Percentiles rank a stretch among this genome's conserved stretches.
phyloP scores from a whole-genome alignment of 2,329 filamentous ascomycete species.

The Fusarium buxicola region DNA sequence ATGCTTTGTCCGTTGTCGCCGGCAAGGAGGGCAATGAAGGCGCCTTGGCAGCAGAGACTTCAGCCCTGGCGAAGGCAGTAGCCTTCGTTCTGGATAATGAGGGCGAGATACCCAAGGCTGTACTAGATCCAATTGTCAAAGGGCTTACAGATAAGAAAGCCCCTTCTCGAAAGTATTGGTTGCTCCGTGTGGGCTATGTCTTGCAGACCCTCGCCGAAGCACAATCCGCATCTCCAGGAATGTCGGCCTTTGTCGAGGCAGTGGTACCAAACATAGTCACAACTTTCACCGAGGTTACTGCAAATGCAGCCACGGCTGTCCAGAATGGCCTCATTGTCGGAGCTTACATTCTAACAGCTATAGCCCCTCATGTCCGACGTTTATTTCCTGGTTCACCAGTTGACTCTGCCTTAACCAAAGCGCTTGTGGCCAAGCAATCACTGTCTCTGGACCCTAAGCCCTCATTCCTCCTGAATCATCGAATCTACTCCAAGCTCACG shows the following conservation, averaged over 20 bases:
- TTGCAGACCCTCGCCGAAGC: conserved; percentile 67
- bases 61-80: conserved; percentile 75
- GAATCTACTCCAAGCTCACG: conserved; percentile 84
- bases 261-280: conserved; percentile 69
- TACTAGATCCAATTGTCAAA: conserved; percentile 79
- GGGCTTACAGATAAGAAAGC: conserved; percentile 88
- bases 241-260: conserved; percentile 64
- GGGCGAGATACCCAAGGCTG: conserved; percentile 71
- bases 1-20: conserved; percentile 74
- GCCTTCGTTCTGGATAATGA: conserved; percentile 70
- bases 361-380: conserved; percentile 67
- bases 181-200: conserved; percentile 77
- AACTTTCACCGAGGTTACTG: conserved; percentile 79
- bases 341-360: conserved; percentile 78
- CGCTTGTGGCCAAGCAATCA: conserved; percentile 71
- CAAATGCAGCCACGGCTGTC: conserved; percentile 81
- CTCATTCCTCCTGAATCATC: conserved; percentile 86
- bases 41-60: conserved; percentile 81
- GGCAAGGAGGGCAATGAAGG: conserved; percentile 90
- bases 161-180: conserved; percentile 82
- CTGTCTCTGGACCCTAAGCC: conserved; percentile 81
- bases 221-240: conserved; percentile 58
- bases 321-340: conserved; percentile 86
- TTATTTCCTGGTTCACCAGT: conserved; percentile 65
- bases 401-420: conserved; percentile 63